Evolutionary conservation across 805 yeast species (phyloP).

Genomic region (Lachancea sp.): DNA sequence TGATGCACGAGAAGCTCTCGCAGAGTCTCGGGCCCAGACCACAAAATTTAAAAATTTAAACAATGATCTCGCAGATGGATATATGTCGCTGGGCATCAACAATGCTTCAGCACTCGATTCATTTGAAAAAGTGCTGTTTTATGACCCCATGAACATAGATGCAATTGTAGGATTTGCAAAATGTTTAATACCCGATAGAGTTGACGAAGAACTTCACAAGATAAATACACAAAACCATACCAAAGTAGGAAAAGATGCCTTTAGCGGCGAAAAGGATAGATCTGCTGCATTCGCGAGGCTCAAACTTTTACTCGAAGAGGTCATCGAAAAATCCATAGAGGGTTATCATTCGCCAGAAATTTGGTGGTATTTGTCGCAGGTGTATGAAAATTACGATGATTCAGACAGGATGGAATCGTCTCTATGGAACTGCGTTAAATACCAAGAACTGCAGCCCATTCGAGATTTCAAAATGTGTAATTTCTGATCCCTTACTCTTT

Average conservation of each 20-base stretch:
- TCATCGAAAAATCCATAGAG: constrained; percentile 33
- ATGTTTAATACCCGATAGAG: constrained; percentile 40
- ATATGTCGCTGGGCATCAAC: constrained; percentile 34
- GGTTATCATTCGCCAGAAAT: constrained; percentile 50
- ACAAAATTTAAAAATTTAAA: constrained; percentile 35
- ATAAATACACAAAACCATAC: not conserved
- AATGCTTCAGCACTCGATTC: constrained; percentile 48
- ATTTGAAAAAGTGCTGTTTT: constrained; percentile 56
- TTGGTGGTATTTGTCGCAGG: constrained; percentile 60
- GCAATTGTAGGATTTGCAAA: constrained; percentile 52
- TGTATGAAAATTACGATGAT: constrained; percentile 56
- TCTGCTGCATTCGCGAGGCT: constrained; percentile 56
- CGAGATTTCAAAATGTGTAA: constrained; percentile 33
- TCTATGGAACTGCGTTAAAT: constrained; percentile 57
- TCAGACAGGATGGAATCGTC: constrained; percentile 41
- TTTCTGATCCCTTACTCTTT: constrained; percentile 9
- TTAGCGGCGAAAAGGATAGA: constrained; percentile 50
- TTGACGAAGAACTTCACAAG: not conserved
- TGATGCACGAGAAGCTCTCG: constrained; percentile 66
- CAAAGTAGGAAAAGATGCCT: constrained; percentile 22
- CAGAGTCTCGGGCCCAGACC: constrained; percentile 59
- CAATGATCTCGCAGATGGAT: constrained; percentile 24
- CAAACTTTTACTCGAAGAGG: constrained; percentile 35
- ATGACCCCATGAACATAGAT: constrained; percentile 41
- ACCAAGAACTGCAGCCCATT: constrained; percentile 58